Percentiles rank a stretch among this genome's conserved stretches.
These are phyloP conservation scores for Termitomyces sp. DNA, from an alignment of 768 basidiomycete genomes.

Conservation along the genomic window DNA sequence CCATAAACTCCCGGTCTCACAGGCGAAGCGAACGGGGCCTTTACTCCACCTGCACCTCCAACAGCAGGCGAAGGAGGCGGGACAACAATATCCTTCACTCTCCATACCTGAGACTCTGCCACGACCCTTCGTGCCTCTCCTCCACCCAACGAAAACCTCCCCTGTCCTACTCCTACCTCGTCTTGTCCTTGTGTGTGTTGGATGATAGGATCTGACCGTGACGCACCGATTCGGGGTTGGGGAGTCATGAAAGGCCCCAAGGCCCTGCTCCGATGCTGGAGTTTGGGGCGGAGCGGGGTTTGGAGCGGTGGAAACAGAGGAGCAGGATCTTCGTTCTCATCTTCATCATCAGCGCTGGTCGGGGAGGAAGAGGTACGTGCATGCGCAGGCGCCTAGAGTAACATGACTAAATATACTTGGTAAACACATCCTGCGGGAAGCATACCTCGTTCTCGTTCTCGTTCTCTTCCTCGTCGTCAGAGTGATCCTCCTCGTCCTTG, in stretches of 20 bases:
- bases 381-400: neutral
- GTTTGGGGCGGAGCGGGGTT: conserved; percentile 22
- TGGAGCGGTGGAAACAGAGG: conserved; percentile 15
- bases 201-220: neutral
- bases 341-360: neutral
- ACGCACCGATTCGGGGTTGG: conserved; percentile 22
- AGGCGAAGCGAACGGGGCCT: neutral
- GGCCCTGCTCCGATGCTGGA: conserved; percentile 8
- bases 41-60: neutral
- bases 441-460: conserved; percentile 13
- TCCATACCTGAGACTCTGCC: conserved; percentile 41
- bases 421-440: neutral
- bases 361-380: neutral
- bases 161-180: conserved; percentile 3
- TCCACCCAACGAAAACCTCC: conserved; percentile 38
- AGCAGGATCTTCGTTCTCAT: conserved; percentile 16
- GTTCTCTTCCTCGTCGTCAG: neutral
- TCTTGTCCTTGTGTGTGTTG: neutral
- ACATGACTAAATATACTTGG: neutral
- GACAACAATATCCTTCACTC: conserved; percentile 49
- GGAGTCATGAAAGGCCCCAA: conserved; percentile 56
- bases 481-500: conserved; percentile 14
- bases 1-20: too few relatives aligned
- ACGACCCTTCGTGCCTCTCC: conserved; percentile 43
- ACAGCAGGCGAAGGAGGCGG: conserved; percentile 18